Percentiles rank a stretch among this genome's conserved stretches.
phyloP scores from a whole-genome alignment of 768 basidiomycete genomes.

The Hygrocybe coccinea region DNA sequence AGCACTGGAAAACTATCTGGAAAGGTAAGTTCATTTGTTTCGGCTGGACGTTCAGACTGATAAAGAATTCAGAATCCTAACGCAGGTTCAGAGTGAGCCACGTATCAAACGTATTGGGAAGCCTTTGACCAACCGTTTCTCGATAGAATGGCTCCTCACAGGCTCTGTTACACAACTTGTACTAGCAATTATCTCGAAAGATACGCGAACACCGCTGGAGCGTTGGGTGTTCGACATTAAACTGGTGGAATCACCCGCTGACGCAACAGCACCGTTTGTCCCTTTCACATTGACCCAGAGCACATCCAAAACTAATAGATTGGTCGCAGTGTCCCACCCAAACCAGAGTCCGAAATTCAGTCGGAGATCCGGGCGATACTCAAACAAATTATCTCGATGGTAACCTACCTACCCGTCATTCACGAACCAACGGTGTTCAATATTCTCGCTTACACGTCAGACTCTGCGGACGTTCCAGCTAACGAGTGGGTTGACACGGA shows the following conservation, averaged over 20 bases:
- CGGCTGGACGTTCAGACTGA: constrained; percentile 2
- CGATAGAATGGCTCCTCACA: constrained; percentile 85
- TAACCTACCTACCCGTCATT: constrained; percentile 93
- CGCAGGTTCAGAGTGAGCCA: constrained; percentile 82
- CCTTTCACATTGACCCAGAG: constrained; percentile 6
- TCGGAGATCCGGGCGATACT: constrained; percentile 96
- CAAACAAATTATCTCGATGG: constrained; percentile 96
- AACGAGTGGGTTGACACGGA: constrained; percentile 97
- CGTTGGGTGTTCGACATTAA: constrained; percentile 98
- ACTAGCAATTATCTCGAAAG: constrained; percentile 92
- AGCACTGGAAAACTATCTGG: constrained; percentile 89
- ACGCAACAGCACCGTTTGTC: constrained; percentile 48
- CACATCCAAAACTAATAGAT: neutral
- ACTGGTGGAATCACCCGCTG: constrained; percentile 60
- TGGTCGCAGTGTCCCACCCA: constrained; percentile 45
- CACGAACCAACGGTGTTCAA: constrained; percentile 97
- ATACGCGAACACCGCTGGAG: constrained; percentile 85
- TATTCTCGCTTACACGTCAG: constrained; percentile 91
- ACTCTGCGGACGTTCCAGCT: constrained; percentile 86
- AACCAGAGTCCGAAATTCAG: constrained; percentile 86
- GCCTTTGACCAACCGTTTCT: neutral
- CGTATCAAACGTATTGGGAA: neutral
- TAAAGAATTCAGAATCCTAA: constrained; percentile 59
- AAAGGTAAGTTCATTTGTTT: constrained; percentile 44
- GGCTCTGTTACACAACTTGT: constrained; percentile 92